Base-by-base conservation (phyloP, 768 basidiomycete species). In the Lentinula guzmanii region DNA sequence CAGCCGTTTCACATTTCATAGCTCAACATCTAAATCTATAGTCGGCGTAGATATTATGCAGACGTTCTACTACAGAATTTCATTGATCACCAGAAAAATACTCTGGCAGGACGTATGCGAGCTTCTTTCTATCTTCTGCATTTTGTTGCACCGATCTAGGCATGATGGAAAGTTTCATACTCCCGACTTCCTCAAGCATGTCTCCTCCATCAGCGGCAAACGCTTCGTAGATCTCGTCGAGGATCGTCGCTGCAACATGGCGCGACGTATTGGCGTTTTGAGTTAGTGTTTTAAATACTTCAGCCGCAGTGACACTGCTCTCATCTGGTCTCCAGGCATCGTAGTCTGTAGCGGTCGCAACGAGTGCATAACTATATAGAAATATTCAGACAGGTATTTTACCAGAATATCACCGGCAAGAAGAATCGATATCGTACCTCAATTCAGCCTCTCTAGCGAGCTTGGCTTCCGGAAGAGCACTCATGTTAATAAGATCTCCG, bases 401-500 rank as follows among this genome's bases (percentile, higher is more conserved):
- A 43, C 58, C 28, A 35, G 28, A 28, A 28, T 28, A 28, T 28
- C 28, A 28, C 28, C 28, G 28, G 28, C 28, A 28, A 28, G 52
- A 61, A 43, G 21, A 33, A 18, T 15, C 18, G 2, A 18, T 5
- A 45, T 10, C 18, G 7, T 37, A 95, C 94, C 89, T 89, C 11
- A 99, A 73, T 75, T 99, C 96, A 1, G 94, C 95, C 77, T 99
- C 95, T 13, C 95, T 78, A 3, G 96, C 96, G 45, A 98, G 80
- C 78, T 98, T 98, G n/a, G 95, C 87, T 76, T 99, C 96, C 1
- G 97, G 97, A 31, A 98, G 77, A 43, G 91, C 91, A 62, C 91
- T 96, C 96, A 99, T 99, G 73, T 98, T 95, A 75, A 96, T 95
- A 70, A 96, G 76, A 72, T 96, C 93, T 5, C 86, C 92, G 8